Conservation (phyloP, 169 alveolate genomes). For the Cryptosporidium viatorum region DNA sequence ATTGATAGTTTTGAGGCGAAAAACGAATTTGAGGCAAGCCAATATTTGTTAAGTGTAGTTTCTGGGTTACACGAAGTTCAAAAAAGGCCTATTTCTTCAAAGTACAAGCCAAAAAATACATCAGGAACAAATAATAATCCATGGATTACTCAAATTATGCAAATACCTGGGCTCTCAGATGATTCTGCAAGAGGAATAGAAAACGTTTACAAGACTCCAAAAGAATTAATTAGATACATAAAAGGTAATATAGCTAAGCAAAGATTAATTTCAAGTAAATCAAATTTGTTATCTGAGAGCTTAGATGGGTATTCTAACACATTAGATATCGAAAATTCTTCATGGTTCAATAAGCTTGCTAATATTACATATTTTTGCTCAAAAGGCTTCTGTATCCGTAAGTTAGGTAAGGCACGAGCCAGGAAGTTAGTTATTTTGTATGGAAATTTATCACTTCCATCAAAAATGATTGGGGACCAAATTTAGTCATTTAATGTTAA, state of each 20-base stretch:
- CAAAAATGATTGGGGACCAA: slow-evolving; percentile 33
- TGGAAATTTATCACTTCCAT: slow-evolving; percentile 11
- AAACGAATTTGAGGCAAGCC: slow-evolving; percentile 65
- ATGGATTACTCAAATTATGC: slow-evolving; percentile 65
- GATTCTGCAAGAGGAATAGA: slow-evolving; percentile 70
- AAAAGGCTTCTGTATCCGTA: slow-evolving; percentile 23
- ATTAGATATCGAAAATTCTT: slow-evolving; percentile 1
- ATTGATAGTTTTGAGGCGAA: slow-evolving; percentile 61
- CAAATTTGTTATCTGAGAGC: background rate
- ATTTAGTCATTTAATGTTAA: background rate
- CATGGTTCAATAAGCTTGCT: slow-evolving; percentile 16
- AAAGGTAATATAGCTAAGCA: slow-evolving; percentile 10
- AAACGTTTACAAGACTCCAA: background rate
- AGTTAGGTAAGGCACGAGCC: slow-evolving; percentile 55
- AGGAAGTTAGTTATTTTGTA: slow-evolving; percentile 41
- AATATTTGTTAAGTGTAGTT: slow-evolving; percentile 26
- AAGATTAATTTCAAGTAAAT: background rate
- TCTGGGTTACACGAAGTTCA: slow-evolving; percentile 21
- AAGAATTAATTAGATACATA: slow-evolving; percentile 26
- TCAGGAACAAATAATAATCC: slow-evolving; percentile 31
- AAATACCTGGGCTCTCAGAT: slow-evolving; percentile 71
- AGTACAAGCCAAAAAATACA: slow-evolving; percentile 54
- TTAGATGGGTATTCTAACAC: background rate
- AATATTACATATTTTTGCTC: slow-evolving; percentile 60
- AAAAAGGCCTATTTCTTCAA: slow-evolving; percentile 52